Evolutionary conservation across 441 rosid species (phyloP), one percentile per base, ranked within the genome.

Genomic region (Mallotus japonicus): DNA sequence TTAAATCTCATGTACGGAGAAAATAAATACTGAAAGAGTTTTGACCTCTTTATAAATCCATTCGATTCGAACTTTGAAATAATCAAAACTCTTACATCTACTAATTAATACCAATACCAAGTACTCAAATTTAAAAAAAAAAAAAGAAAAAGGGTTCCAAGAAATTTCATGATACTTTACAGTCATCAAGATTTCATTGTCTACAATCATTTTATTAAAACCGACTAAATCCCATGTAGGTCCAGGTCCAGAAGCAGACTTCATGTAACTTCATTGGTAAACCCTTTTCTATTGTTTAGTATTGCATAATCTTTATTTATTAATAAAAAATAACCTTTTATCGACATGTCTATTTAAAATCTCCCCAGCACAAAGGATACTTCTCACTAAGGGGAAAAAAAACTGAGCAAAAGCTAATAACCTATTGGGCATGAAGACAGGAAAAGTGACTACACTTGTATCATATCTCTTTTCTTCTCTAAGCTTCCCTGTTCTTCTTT

Each of bases 201-300:
- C 28, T 17, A 11, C 54, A 11, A 62, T 37, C 20, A 62, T 7
- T 40, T 69, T 44, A 46, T 11, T 8, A 28, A 7, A 11, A n/a
- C 32, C 19, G 37, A 62, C 32, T 60, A 61, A 44, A 44, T 28
- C 19, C 9, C 34, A 20, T 37, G 40, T 37, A 0, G 40, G 40
- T 34, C 54, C 28, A 49, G 16, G 17, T 24, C 37, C 53, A 9
- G n/a, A 49, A 42, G 54, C 44, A 42, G 61, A 62, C 68, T 71
- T 71, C 19, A 54, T 54, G 69, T 54, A 62, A 62, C 42, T 60
- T 72, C 28, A 44, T 64, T 24, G 32, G 37, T 63, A 73, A 73
- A 55, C 62, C 57, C 15, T 58, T 16, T 13, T 16, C 5, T 1
- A 16, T 53, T 32, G 5, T 51, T 14, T 49, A 24, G 49, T 58